Evolutionary conservation across 2,329 filamentous ascomycete species (phyloP), one percentile per base, ranked within the genome.

Genomic region (Fusarium bulbicola): DNA sequence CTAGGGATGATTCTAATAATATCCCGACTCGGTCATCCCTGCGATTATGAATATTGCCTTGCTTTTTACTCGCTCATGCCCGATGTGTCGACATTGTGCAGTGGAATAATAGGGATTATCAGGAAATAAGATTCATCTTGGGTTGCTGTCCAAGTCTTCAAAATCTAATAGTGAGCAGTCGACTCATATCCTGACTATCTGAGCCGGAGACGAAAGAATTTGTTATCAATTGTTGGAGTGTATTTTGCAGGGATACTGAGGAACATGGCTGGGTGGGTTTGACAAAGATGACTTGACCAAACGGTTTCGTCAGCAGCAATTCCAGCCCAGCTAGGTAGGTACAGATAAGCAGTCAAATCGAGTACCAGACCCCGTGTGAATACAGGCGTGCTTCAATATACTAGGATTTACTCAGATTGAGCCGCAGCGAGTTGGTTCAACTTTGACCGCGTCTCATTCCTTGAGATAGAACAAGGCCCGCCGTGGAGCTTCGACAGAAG

Each of bases 51-150:
- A 67, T 49, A 36, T 40, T 63, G 50, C 67, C 67, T 74, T 60
- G 62, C 54, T 71, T 74, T 70, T 60, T 49, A 54, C 59, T 60
- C 43, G 42, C 36, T 46, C 63, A 63, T 53, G 50, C 30, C 50
- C 39, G 14, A 40, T 73, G 72, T 77, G 75, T 77, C 75, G 75
- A 77, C 75, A 77, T 77, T 76, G 60, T 75, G 72, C 72, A 59
- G 70, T 77, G 46, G 49, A 54, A 65, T 66, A 63, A 39, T 52
- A 57, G 63, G 42, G 47, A 53, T 66, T 56, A 62, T 47, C 63
- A 65, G 59, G 60, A 50, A 67, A 68, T 63, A 56, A 60, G 40
- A 45, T 43, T 46, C 64, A 30, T 74, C 57, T 68, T 34, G 58
- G 60, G 49, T 66, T 42, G 42, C 49, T 72, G 57, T 16, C 43